These are phyloP conservation scores for Saitozyma sp. DNA, from an alignment of 768 basidiomycete species.

Conservation along the genomic window DNA sequence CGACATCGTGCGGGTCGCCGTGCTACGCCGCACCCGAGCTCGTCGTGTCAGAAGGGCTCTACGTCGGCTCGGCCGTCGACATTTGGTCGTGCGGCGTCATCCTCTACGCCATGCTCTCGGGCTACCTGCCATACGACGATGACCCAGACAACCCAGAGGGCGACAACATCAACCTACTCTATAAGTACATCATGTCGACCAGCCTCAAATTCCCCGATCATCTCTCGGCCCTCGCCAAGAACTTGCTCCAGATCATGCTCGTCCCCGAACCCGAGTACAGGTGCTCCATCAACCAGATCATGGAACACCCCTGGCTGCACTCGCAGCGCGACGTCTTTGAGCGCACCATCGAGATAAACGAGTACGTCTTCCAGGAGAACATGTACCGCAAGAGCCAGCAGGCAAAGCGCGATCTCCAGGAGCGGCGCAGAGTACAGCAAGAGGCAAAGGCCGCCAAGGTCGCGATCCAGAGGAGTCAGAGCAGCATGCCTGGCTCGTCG, in stretches of 20 bases:
- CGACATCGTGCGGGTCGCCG: constrained; percentile 93
- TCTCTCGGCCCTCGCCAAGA: constrained; percentile 76
- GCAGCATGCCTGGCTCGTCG: constrained; percentile 27
- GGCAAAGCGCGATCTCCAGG: constrained; percentile 49
- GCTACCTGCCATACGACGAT: constrained; percentile 93
- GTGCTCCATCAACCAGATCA: constrained; percentile 72
- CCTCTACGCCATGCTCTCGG: constrained; percentile 96
- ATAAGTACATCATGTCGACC: constrained; percentile 98
- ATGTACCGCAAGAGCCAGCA: constrained; percentile 74
- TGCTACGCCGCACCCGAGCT: constrained; percentile 98
- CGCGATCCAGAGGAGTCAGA: constrained; percentile 36
- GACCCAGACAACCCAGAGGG: constrained; percentile 98
- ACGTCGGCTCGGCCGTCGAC: constrained; percentile 95
- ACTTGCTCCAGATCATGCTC: constrained; percentile 86
- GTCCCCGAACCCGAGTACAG: constrained; percentile 85
- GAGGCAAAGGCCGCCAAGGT: constrained; percentile 30
- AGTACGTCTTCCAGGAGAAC: constrained; percentile 75
- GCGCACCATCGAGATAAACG: constrained; percentile 73
- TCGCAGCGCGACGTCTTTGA: constrained; percentile 67
- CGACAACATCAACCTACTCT: constrained; percentile 97
- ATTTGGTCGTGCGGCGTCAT: constrained; percentile 99
- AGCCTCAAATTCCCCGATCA: constrained; percentile 97
- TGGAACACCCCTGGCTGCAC: constrained; percentile 83
- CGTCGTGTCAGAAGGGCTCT: constrained; percentile 94
- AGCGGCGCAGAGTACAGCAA: constrained; percentile 37